Base-by-base conservation (phyloP, 441 rosid genomes). In the Daphne laureola region DNA sequence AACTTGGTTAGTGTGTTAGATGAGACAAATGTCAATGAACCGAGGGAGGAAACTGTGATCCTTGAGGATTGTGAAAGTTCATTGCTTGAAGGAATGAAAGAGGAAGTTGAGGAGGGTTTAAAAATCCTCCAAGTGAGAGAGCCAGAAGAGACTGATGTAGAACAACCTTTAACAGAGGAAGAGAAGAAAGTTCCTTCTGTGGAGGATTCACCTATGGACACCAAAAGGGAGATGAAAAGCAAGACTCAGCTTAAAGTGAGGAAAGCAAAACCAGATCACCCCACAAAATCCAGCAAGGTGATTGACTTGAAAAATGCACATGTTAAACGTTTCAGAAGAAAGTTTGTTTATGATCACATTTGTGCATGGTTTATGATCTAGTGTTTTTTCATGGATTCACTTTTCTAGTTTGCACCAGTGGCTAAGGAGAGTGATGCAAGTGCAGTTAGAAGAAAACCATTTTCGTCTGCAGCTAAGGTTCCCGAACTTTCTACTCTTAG, bases 221-320 rank as follows among this genome's bases (percentile, higher is more conserved):
- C 42, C 31, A 72, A 63, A 53, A 69, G 55, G 31, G 68, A 68
- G 27, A 53, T 1, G 42, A 72, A 59, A 51, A 74, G 46, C 49
- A 42, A 64, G 35, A 51, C 49, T 46, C 55, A 60, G 58, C 48
- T 46, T 55, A 73, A 53, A 51, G 71, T 68, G 60, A 72, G 66
- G 58, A 73, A 57, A 54, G 57, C 48, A 12, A 65, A 64, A 57
- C 52, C 55, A 54, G 71, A 64, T 70, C 71, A 45, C 64, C 61
- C 54, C 14, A 74, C 74, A 67, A 68, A 49, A 56, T 56, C 84
- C 59, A 73, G 57, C 31, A 80, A 82, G 97, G 97, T 93, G 11
- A 31, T 8, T 31, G 38, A 31, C 11, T 31, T 31, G 58, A 77
- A 31, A 31, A 16, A 51, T 42, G 38, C 48, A 56, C 18, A 16